These are phyloP conservation scores for Fusarium sp. DNA, from an alignment of 2,329 filamentous ascomycete species.

Conservation along the genomic window DNA sequence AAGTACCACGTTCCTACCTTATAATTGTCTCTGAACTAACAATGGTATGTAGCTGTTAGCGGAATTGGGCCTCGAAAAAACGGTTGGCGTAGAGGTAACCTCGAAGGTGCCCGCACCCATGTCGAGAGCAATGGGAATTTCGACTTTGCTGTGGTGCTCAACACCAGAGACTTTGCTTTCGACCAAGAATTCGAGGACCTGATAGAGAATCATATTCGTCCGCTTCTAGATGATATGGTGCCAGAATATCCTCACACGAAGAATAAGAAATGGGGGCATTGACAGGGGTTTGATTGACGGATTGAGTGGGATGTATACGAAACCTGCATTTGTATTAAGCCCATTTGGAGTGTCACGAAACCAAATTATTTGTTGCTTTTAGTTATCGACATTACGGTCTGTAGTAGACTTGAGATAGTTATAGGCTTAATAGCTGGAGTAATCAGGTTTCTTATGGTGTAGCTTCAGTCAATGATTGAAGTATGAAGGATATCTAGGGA, in stretches of 20 bases:
- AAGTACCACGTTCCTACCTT: neutral
- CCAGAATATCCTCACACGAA: neutral
- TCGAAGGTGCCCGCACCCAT: slow-evolving; percentile 11
- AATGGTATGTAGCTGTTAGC: neutral
- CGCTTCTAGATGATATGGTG: neutral
- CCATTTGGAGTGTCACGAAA: no score
- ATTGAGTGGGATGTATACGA: neutral
- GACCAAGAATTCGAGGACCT: slow-evolving; percentile 13
- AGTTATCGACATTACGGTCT: no score
- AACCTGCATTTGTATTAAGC: neutral
- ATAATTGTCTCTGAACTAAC: neutral
- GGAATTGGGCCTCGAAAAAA: neutral
- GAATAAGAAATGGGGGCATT: neutral
- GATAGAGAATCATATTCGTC: neutral
- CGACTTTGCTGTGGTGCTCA: slow-evolving; percentile 27
- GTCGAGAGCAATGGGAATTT: neutral
- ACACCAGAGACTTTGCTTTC: slow-evolving; percentile 20
- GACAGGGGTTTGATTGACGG: neutral
- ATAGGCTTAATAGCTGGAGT: neutral
- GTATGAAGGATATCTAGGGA: neutral
- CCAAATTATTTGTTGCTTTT: neutral
- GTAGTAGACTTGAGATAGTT: neutral
- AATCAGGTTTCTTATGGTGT: neutral
- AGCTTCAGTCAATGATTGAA: neutral
- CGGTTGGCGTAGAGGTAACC: slow-evolving; percentile 2